Evolutionary conservation across 2,329 filamentous ascomycete species (phyloP), one percentile per base, ranked within the genome.

Genomic region (Trichoderma sp.): DNA sequence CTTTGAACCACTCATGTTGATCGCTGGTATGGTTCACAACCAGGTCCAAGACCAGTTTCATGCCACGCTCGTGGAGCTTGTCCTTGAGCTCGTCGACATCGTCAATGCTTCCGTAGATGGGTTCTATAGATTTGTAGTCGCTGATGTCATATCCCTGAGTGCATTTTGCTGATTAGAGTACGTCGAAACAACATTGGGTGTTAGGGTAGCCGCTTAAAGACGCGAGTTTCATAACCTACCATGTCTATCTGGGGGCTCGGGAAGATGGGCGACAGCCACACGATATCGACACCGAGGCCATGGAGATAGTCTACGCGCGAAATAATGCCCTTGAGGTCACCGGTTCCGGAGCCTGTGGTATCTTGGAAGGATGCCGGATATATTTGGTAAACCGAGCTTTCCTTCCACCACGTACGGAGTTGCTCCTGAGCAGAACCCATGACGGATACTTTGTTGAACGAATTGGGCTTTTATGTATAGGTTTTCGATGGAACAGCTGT

Each of bases 21-120:
- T 83, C 78, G 54, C 79, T 82, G 0, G 90, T 93, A 76, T 94
- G 91, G 71, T 93, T 93, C 65, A 92, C 86, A 1, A 93, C 91
- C 11, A 93, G 79, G 74, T 93, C 91, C 72, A 93, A 85, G 26
- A 93, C 84, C 13, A 93, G 80, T 75, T 89, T 90, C 85, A 93
- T 91, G 2, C 84, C 86, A 2, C 88, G 81, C 37, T 83, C 77
- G 70, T 92, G 89, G 30, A 88, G 84, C 28, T 84, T 84, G 59
- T 86, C 77, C 65, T 90, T 89, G 66, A 93, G 78, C 1, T 80
- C 76, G 60, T 92, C 89, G 26, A 93, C 86, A 75, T 94, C 90
- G 61, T 81, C 81, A 49, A 94, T 80, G 21, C 88, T 88, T 18
- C 91, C 91, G 71, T 92, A 93, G 18, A 84, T 84, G 2, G 86